Evolutionary conservation across 345 rosid species (phyloP), one percentile per base, ranked within the genome.

Genomic region (Nephelium lappaceum): DNA sequence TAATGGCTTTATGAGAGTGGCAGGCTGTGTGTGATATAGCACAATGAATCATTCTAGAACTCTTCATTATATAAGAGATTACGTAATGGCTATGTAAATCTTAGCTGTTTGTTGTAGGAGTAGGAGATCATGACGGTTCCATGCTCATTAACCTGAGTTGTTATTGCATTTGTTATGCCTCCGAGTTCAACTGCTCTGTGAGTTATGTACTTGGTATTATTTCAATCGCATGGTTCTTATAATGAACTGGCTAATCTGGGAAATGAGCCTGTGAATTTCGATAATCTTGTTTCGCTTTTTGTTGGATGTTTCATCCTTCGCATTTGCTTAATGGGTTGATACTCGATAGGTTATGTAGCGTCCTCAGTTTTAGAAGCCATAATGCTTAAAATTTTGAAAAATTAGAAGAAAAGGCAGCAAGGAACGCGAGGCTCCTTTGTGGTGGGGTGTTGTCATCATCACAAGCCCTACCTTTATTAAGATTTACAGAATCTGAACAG

Each of bases 181-280:
- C 88, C 88, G 86, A 80, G 89, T 78, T 67, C 23, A 69, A 80
- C 51, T 60, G 83, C 88, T 82, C 83, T n/a, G 84, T 12, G 86
- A 85, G 91, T 88, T 60, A 84, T 69, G 25, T 38, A 69, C 72
- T 62, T 53, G 18, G 38, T 81, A 67, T 83, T 62, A 72, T 76
- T 82, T 83, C 76, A 55, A 55, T 55, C 49, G 64, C 72, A 39
- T 31, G 78, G 70, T 77, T 69, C 76, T 72, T 69, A 31, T 63
- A 69, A 64, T 23, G 42, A 75, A 58, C 23, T 58, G 73, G n/a
- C 58, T 36, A 75, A 55, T 42, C 72, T 74, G 27, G 69, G 57
- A 61, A 38, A 63, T 57, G 15, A 69, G 24, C 61, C 10, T 9
- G 7, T 42, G 10, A 1, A 5, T 0, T 42, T 55, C 12, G 16